These are phyloP conservation scores for Debaryomyces castellii DNA, from an alignment of 805 yeast species.

Conservation along the genomic window DNA sequence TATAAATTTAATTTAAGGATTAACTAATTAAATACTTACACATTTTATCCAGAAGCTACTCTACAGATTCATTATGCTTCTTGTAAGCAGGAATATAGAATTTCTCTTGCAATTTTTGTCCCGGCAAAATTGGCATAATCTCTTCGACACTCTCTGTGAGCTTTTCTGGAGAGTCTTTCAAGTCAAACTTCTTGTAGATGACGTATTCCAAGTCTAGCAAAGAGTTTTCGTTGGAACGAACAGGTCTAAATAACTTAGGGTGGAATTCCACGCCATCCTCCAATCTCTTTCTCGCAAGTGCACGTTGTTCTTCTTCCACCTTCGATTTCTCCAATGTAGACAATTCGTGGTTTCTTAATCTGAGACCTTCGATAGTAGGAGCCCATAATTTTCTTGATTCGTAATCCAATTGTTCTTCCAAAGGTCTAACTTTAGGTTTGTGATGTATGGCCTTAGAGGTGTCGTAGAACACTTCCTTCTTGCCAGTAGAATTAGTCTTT, in stretches of 20 bases:
- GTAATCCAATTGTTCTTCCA: slow-evolving; percentile 73
- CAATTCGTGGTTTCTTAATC: slow-evolving; percentile 67
- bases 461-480: slow-evolving; percentile 41
- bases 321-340: slow-evolving; percentile 89
- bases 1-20: neutral
- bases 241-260: slow-evolving; percentile 70
- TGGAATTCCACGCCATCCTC: slow-evolving; percentile 80
- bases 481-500: slow-evolving; percentile 46
- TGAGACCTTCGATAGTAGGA: slow-evolving; percentile 78
- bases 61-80: slow-evolving; percentile 28
- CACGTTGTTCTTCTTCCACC: slow-evolving; percentile 87
- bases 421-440: slow-evolving; percentile 72
- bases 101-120: slow-evolving; percentile 64
- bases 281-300: slow-evolving; percentile 63
- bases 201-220: slow-evolving; percentile 58
- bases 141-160: slow-evolving; percentile 58
- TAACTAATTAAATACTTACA: neutral
- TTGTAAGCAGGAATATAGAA: slow-evolving; percentile 68
- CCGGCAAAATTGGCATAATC: slow-evolving; percentile 80
- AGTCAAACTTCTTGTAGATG: slow-evolving; percentile 58
- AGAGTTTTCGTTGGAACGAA: slow-evolving; percentile 11
- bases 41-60: neutral
- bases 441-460: slow-evolving; percentile 52
- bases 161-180: slow-evolving; percentile 48
- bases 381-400: slow-evolving; percentile 87